These are phyloP conservation scores for Termitomyces sp. DNA, from an alignment of 768 basidiomycete genomes.

Conservation along the genomic window DNA sequence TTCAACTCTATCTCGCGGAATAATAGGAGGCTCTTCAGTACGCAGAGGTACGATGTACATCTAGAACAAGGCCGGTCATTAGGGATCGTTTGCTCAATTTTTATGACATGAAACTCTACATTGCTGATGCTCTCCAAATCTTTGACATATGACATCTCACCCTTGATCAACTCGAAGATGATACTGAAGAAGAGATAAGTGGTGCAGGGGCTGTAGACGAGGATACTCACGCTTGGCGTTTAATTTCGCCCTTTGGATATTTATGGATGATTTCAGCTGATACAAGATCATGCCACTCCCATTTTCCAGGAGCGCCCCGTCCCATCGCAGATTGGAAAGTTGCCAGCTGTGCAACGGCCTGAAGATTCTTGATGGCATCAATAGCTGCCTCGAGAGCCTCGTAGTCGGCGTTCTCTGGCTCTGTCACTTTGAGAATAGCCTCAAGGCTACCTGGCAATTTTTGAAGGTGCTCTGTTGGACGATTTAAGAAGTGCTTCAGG, in stretches of 20 bases:
- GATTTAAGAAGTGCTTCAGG: conserved; percentile 72
- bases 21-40: conserved; percentile 68
- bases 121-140: conserved; percentile 83
- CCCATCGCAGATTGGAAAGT: conserved; percentile 92
- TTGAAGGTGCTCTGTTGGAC: conserved; percentile 77
- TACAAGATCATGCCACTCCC: conserved; percentile 91
- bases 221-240: conserved; percentile 75
- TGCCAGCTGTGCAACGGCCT: conserved; percentile 73
- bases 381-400: conserved; percentile 84
- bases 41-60: conserved; percentile 80
- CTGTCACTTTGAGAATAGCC: conserved; percentile 81
- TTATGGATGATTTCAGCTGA: conserved; percentile 53
- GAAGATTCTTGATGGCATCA: conserved; percentile 76
- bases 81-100: background rate
- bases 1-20: conserved; percentile 63
- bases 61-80: conserved; percentile 28
- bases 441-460: conserved; percentile 83
- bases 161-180: conserved; percentile 92
- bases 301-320: conserved; percentile 69
- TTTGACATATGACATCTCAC: conserved; percentile 92
- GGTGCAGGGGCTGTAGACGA: background rate
- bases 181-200: conserved; percentile 42
- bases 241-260: conserved; percentile 69
- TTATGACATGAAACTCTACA: conserved; percentile 35
- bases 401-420: conserved; percentile 70